These are phyloP conservation scores for Laguncularia racemosa DNA, from an alignment of 345 rosid genomes.

Conservation along the genomic window DNA sequence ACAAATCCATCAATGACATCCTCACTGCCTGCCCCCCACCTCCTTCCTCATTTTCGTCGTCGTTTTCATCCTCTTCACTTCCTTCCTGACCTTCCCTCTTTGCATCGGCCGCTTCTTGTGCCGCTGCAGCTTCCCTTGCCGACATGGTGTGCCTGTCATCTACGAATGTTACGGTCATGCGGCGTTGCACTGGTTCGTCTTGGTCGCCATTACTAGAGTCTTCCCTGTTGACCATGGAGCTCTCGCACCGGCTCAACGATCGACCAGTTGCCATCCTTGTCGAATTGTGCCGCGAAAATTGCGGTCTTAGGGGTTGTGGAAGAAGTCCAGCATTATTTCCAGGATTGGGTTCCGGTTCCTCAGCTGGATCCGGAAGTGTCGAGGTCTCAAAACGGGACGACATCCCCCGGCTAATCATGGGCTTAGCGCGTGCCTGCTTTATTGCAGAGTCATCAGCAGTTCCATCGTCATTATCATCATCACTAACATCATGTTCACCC, in stretches of 20 bases:
- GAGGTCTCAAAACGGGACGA: constrained; percentile 30
- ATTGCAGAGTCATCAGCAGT: constrained; percentile 22
- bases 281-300: constrained; percentile 48
- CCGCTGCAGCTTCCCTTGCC: constrained; percentile 63
- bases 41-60: background rate
- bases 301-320: constrained; percentile 35
- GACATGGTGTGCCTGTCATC: constrained; percentile 60
- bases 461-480: background rate
- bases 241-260: constrained; percentile 2
- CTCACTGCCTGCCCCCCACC: constrained; percentile 33
- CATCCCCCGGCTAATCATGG: constrained; percentile 40
- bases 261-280: constrained; percentile 19
- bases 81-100: constrained; percentile 9
- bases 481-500: background rate
- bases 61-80: constrained; percentile 1
- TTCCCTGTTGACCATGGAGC: constrained; percentile 17
- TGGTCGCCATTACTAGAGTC: constrained; percentile 21
- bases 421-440: constrained; percentile 18
- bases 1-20: constrained; percentile 82
- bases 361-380: constrained; percentile 5
- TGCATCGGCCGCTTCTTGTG: constrained; percentile 23
- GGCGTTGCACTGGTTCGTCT: no score
- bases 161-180: constrained; percentile 9
- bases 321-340: constrained; percentile 19
- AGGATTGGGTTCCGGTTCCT: constrained; percentile 14